phyloP scores from a whole-genome alignment of 2,329 filamentous ascomycete genomes.

The Penicillium concentricum region DNA sequence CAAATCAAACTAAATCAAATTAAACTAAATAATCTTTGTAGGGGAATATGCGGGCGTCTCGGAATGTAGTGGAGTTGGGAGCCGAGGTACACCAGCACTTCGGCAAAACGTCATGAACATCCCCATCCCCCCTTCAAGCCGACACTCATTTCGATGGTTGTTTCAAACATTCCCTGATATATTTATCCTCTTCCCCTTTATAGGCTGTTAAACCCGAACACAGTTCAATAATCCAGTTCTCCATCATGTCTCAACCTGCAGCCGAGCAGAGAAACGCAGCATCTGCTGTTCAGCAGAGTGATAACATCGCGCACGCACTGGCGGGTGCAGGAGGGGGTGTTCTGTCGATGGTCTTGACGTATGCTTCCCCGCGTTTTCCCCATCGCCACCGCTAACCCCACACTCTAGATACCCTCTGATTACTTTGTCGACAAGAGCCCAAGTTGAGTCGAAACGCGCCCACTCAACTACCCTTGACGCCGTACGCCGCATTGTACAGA shows the following conservation, averaged over 20 bases:
- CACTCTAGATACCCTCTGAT: conserved; percentile 81
- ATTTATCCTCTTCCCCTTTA: not conserved
- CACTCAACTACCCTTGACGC: conserved; percentile 81
- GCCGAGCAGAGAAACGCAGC: conserved; percentile 42
- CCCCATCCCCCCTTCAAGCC: conserved; percentile 20
- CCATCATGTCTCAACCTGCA: conserved; percentile 42
- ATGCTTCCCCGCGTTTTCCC: conserved; percentile 31
- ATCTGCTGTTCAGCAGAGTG: conserved; percentile 76
- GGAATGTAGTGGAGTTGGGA: conserved; percentile 20
- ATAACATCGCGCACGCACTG: conserved; percentile 94
- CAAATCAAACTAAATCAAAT: not conserved
- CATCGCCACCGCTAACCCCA: conserved; percentile 11
- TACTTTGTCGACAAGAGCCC: conserved; percentile 92
- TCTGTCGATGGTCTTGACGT: conserved; percentile 94
- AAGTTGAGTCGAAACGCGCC: conserved; percentile 94
- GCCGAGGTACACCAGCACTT: conserved; percentile 34
- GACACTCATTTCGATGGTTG: conserved; percentile 32
- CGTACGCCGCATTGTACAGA: conserved; percentile 80
- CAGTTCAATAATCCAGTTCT: not conserved
- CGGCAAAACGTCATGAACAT: conserved; percentile 40
- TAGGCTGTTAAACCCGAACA: not conserved
- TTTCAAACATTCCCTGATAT: conserved; percentile 4
- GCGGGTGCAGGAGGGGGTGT: conserved; percentile 91
- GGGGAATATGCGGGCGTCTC: not conserved
- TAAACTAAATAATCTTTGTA: not conserved